Base-by-base conservation (phyloP, 2,329 filamentous ascomycete genomes). In the Fusarium papillatum region DNA sequence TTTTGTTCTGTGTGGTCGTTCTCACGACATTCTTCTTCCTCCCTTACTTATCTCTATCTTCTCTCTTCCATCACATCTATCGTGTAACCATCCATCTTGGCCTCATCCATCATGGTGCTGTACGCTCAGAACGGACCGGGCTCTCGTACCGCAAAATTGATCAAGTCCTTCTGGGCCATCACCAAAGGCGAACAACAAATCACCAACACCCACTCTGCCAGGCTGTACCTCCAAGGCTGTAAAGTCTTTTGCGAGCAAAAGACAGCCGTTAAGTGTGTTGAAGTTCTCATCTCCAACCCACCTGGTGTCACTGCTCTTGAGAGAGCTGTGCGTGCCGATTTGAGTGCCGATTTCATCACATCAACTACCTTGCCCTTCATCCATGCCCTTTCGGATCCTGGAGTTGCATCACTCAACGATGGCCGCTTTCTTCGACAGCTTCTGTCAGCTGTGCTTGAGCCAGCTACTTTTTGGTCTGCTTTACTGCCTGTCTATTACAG, bases 381-480 rank as follows among this genome's bases (percentile, higher is more conserved):
- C 19, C n/a, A 65, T 0, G 41, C 11, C 0, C 60, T 80, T 13
- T 71, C 71, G 1, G 70, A 78, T 2, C 64, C 73, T 0, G 69
- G 68, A 1, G 72, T 80, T 2, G 59, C 63, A n/a, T 41, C 75
- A 3, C 65, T 80, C 5, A 80, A 70, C 7, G 66, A 77, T 38
- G 78, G 79, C 0, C 64, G 29, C 5, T 80, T 80, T 2, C 73
- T 80, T 13, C 67, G 66, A 0, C 72, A 78, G 1, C 29, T 80
- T 17, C 60, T 92, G 4, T 78, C 92, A 0, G 81, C 83, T 1
- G 82, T 92, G 4, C 80, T 89, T 2, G 82, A 89, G 2, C 91
- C 91, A 0, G 86, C 87, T 0, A 88, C 87, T 0, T 84, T 92
- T 16, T 93, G 91, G 91, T 84, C 85, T 19, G 84, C 85, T 0